Evolutionary conservation across 1,139 yeast genomes (phyloP).

Genomic region (Hanseniaspora gamundiae): DNA sequence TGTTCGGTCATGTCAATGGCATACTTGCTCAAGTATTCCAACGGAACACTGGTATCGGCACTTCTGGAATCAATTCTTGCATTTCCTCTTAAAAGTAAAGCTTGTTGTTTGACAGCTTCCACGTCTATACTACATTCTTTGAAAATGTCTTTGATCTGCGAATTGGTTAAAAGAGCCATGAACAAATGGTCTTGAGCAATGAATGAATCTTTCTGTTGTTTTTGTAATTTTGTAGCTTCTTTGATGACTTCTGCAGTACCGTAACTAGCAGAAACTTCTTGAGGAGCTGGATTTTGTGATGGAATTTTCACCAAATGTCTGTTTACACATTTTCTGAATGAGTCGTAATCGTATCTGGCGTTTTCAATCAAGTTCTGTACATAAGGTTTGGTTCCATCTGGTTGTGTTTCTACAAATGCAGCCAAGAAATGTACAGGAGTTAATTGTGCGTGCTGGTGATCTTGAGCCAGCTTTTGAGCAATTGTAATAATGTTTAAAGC

Average conservation of each 20-base stretch:
- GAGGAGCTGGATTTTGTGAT: conserved; percentile 78
- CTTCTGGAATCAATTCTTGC: conserved; percentile 87
- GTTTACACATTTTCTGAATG: conserved; percentile 69
- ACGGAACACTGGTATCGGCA: conserved; percentile 80
- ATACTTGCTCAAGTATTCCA: conserved; percentile 77
- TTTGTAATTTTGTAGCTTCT: conserved; percentile 61
- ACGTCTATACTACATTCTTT: conserved; percentile 60
- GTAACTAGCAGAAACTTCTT: conserved; percentile 56
- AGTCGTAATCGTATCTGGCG: conserved; percentile 80
- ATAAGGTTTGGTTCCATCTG: conserved; percentile 51
- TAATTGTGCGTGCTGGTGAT: conserved; percentile 72
- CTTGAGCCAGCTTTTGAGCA: conserved; percentile 74
- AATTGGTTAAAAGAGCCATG: conserved; percentile 73
- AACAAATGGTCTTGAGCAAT: conserved; percentile 92
- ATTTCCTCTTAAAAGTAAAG: conserved; percentile 77
- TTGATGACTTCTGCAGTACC: conserved; percentile 59
- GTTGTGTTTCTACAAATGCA: conserved; percentile 73
- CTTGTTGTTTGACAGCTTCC: conserved; percentile 67
- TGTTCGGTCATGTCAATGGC: conserved; percentile 87
- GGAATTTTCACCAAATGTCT: conserved; percentile 75
- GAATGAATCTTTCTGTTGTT: conserved; percentile 80
- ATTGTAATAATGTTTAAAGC: conserved; percentile 70
- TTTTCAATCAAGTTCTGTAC: conserved; percentile 77
- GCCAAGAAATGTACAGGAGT: conserved; percentile 82
- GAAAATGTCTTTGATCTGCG: conserved; percentile 56